Evolutionary conservation across 2,329 filamentous ascomycete species (phyloP).

Genomic region (Trichoderma cornu-damae): DNA sequence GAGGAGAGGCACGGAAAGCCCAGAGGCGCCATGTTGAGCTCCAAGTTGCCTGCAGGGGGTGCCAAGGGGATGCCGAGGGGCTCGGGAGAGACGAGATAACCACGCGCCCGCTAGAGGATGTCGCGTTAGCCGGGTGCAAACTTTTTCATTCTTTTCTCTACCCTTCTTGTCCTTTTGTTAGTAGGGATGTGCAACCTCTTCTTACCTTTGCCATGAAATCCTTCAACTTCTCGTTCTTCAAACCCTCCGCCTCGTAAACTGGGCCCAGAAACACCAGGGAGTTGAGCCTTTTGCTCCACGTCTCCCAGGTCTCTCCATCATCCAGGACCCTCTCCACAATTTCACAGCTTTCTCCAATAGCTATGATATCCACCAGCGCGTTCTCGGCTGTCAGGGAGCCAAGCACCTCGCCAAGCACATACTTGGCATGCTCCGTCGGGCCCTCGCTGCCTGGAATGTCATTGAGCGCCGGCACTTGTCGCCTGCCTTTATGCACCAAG

Average conservation of each 20-base stretch:
- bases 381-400: slow-evolving; percentile 41
- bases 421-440: slow-evolving; percentile 57
- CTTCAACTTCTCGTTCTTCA: slow-evolving; percentile 43
- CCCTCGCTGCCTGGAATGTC: slow-evolving; percentile 55
- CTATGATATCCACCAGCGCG: slow-evolving; percentile 64
- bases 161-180: background rate
- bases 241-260: slow-evolving; percentile 35
- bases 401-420: slow-evolving; percentile 62
- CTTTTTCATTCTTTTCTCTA: no score
- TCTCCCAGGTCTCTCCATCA: slow-evolving; percentile 45
- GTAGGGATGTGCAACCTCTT: slow-evolving; percentile 20
- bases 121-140: slow-evolving; percentile 17
- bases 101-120: slow-evolving; percentile 50
- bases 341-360: slow-evolving; percentile 61
- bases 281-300: slow-evolving; percentile 40
- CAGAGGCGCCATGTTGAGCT: slow-evolving; percentile 39
- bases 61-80: slow-evolving; percentile 50
- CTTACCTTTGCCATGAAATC: slow-evolving; percentile 49
- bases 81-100: slow-evolving; percentile 52
- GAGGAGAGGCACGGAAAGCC: slow-evolving; percentile 68
- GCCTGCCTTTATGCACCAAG: slow-evolving; percentile 52
- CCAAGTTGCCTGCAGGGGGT: slow-evolving; percentile 45
- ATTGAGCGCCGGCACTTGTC: slow-evolving; percentile 53
- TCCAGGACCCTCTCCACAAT: slow-evolving; percentile 55
- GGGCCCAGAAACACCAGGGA: slow-evolving; percentile 49